Percentiles rank a stretch among this genome's conserved stretches.
phyloP scores from a whole-genome alignment of 2,329 filamentous ascomycete species.

The Fusarium sp. region DNA sequence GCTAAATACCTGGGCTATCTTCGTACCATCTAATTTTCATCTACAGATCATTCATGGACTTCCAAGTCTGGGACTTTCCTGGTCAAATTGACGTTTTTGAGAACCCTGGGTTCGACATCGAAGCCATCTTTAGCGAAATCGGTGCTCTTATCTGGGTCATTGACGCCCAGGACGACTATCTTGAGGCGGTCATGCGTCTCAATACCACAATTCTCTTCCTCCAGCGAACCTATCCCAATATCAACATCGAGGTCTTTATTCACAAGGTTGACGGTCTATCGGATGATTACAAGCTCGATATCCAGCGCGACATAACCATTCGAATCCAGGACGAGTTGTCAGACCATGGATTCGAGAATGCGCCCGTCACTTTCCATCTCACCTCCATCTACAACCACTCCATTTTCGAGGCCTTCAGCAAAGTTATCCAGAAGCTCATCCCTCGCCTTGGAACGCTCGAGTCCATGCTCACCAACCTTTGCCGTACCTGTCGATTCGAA shows the following conservation, averaged over 20 bases:
- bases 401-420: constrained; percentile 98
- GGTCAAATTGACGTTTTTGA: constrained; percentile 92
- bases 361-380: constrained; percentile 92
- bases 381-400: constrained; percentile 99
- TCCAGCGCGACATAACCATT: constrained; percentile 95
- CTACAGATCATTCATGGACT: constrained; percentile 95
- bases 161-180: constrained; percentile 97
- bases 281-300: constrained; percentile 96
- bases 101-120: constrained; percentile 88
- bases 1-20: neutral
- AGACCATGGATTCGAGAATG: constrained; percentile 92
- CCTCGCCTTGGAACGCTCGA: constrained; percentile 93
- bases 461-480: constrained; percentile 92
- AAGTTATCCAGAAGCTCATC: constrained; percentile 97
- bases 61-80: constrained; percentile 98
- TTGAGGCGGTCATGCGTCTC: constrained; percentile 87
- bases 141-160: constrained; percentile 98
- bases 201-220: constrained; percentile 91
- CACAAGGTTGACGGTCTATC: constrained; percentile 99
- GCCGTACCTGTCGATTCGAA: constrained; percentile 93
- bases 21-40: constrained; percentile 7
- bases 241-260: constrained; percentile 98
- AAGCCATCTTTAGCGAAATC: constrained; percentile 93
- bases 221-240: constrained; percentile 87
- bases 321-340: constrained; percentile 96